phyloP scores from a whole-genome alignment of 306 rosid genomes.

The Vachellia collinsii region DNA sequence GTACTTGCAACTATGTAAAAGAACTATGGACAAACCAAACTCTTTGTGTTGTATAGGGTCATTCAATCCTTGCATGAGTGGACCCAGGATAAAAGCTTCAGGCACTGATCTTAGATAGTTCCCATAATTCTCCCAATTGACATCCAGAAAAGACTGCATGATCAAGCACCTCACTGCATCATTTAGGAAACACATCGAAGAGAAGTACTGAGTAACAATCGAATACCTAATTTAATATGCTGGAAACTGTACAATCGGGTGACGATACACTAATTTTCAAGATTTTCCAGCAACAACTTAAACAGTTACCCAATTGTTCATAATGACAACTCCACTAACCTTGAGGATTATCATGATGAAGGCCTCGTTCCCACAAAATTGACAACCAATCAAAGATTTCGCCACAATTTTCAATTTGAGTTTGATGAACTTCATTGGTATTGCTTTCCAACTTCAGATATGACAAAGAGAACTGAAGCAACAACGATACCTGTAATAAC shows the following conservation, averaged over 20 bases:
- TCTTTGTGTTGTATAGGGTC: constrained; percentile 94
- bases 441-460: constrained; percentile 43
- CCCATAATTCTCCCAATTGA: constrained; percentile 68
- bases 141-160: constrained; percentile 84
- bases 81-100: constrained; percentile 77
- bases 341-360: constrained; percentile 88
- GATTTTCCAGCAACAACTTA: constrained; percentile 21
- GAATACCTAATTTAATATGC: constrained; percentile 24
- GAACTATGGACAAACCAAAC: constrained; percentile 62
- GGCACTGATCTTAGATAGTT: constrained; percentile 67
- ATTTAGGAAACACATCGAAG: constrained; percentile 36
- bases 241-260: constrained; percentile 21
- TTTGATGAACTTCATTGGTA: constrained; percentile 42
- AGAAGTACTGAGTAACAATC: constrained; percentile 32
- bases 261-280: constrained; percentile 13
- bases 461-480: constrained; percentile 66
- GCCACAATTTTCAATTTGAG: constrained; percentile 49
- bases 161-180: constrained; percentile 93
- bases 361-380: constrained; percentile 92
- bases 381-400: constrained; percentile 77
- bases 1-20: constrained; percentile 24
- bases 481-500: constrained; percentile 67
- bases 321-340: constrained; percentile 54
- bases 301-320: constrained; percentile 21
- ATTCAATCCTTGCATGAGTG: constrained; percentile 78